Evolutionary conservation across 257 asterid species (phyloP).

Genomic region (Rubia yunnanensis): DNA sequence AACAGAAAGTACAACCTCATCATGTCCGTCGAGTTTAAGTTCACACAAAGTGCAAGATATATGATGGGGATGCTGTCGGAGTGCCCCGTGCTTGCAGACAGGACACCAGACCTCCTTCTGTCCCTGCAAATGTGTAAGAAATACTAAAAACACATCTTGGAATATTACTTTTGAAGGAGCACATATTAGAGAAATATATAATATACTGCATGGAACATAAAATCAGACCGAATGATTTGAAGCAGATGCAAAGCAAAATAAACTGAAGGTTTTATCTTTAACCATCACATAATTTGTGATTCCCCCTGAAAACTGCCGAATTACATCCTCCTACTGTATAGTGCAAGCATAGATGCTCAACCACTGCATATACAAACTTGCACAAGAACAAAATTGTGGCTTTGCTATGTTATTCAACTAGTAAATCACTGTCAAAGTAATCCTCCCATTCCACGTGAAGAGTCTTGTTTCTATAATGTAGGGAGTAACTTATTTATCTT

Average conservation of each 20-base stretch:
- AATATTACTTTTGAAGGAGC: background rate
- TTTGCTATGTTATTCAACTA: constrained; percentile 1
- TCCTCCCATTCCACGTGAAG: background rate
- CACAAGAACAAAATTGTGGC: background rate
- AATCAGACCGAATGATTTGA: background rate
- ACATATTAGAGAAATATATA: background rate
- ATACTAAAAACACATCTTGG: background rate
- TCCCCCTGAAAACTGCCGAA: background rate
- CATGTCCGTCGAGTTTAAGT: constrained; percentile 50
- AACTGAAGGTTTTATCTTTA: background rate
- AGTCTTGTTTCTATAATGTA: background rate
- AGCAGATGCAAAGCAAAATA: background rate
- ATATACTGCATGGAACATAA: background rate
- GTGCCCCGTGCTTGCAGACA: constrained; percentile 72
- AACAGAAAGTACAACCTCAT: constrained; percentile 42
- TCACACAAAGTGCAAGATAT: constrained; percentile 61
- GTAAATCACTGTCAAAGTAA: background rate
- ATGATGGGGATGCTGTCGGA: constrained; percentile 41
- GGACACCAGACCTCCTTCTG: constrained; percentile 79
- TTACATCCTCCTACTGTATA: background rate
- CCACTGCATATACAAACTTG: background rate
- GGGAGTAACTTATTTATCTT: background rate
- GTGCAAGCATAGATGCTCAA: too few species aligned
- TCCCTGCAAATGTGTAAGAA: constrained; percentile 30
- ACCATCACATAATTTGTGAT: background rate